These are phyloP conservation scores for Linnemannia exigua DNA, from an alignment of 192 early-diverging fungal species.

Conservation along the genomic window DNA sequence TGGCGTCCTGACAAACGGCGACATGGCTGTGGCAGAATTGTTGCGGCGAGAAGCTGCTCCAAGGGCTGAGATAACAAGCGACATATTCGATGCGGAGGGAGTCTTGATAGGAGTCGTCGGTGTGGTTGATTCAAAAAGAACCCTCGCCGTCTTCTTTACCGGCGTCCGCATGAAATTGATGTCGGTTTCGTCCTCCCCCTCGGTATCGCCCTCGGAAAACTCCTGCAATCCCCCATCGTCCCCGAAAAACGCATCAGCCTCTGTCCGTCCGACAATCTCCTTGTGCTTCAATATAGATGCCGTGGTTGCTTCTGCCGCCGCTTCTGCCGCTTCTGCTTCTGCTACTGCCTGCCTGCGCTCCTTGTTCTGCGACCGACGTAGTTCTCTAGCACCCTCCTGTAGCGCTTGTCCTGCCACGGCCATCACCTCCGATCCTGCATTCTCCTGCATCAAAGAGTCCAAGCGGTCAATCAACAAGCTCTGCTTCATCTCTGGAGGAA, in stretches of 20 bases:
- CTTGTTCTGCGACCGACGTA: slow-evolving; percentile 39
- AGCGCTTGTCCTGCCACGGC: slow-evolving; percentile 43
- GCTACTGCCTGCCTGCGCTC: slow-evolving; percentile 18
- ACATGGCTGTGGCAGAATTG: slow-evolving; percentile 1
- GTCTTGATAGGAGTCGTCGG: slow-evolving; percentile 24
- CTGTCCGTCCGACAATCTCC: background rate
- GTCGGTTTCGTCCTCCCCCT: background rate
- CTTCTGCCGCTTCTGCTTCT: background rate
- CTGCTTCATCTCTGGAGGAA: slow-evolving; percentile 30
- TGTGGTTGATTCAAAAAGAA: background rate
- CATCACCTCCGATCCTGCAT: slow-evolving; percentile 27
- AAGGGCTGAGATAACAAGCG: slow-evolving; percentile 44
- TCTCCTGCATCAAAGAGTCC: slow-evolving; percentile 45
- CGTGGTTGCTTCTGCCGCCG: background rate
- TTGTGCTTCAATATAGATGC: slow-evolving; percentile 1
- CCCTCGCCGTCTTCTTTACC: slow-evolving; percentile 8
- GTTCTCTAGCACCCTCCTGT: slow-evolving; percentile 21
- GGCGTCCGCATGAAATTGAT: slow-evolving; percentile 14
- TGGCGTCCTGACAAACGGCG: slow-evolving; percentile 40
- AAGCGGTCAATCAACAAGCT: slow-evolving; percentile 31
- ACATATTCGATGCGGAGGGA: slow-evolving; percentile 32
- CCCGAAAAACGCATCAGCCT: background rate
- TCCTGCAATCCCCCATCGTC: background rate
- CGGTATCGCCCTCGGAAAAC: background rate
- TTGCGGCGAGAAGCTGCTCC: slow-evolving; percentile 51